A percentile compares a stretch with the other conserved stretches of the same genome.
Conservation (phyloP, 805 yeast species). For the Candida loeiensis region DNA sequence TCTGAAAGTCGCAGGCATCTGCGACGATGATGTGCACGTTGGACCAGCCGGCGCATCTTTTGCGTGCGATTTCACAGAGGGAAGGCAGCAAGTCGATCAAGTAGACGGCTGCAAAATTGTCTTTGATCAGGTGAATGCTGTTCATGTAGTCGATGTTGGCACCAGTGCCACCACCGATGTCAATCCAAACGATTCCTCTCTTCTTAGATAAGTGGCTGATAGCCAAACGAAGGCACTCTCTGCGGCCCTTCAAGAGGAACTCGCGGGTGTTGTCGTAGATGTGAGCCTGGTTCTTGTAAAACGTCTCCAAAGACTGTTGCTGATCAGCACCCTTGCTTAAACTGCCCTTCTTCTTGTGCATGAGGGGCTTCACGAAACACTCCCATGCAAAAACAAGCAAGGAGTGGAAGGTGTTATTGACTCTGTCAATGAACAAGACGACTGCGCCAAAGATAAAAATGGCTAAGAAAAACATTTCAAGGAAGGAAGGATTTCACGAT, state of each 20-base stretch:
- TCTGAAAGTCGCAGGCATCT: slow-evolving; percentile 69
- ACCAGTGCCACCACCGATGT: slow-evolving; percentile 87
- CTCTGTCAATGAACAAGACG: slow-evolving; percentile 10
- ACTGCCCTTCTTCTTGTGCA: slow-evolving; percentile 27
- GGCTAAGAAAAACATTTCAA: slow-evolving; percentile 5
- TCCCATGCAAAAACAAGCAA: slow-evolving; percentile 37
- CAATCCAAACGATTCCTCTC: slow-evolving; percentile 62
- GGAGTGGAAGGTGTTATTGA: slow-evolving; percentile 23
- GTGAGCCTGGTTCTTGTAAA: slow-evolving; percentile 73
- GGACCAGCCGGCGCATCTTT: slow-evolving; percentile 47
- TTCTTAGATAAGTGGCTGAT: slow-evolving; percentile 49
- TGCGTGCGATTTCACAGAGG: slow-evolving; percentile 65
- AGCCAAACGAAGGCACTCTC: slow-evolving; percentile 57
- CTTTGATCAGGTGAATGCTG: slow-evolving; percentile 42
- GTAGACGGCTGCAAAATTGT: slow-evolving; percentile 60
- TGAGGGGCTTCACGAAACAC: slow-evolving; percentile 60
- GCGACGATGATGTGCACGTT: slow-evolving; percentile 68
- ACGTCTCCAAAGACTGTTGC: slow-evolving; percentile 61
- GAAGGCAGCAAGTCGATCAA: slow-evolving; percentile 77
- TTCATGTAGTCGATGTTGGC: slow-evolving; percentile 77
- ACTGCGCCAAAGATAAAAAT: slow-evolving; percentile 5
- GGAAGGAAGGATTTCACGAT: too few relatives aligned
- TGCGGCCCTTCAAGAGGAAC: slow-evolving; percentile 66
- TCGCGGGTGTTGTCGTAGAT: slow-evolving; percentile 72
- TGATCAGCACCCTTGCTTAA: slow-evolving; percentile 34